Percentiles rank a stretch among this genome's conserved stretches.
Evolutionary conservation across 108 stramenopile species (phyloP).

Genomic region (Nitzschia sp.): DNA sequence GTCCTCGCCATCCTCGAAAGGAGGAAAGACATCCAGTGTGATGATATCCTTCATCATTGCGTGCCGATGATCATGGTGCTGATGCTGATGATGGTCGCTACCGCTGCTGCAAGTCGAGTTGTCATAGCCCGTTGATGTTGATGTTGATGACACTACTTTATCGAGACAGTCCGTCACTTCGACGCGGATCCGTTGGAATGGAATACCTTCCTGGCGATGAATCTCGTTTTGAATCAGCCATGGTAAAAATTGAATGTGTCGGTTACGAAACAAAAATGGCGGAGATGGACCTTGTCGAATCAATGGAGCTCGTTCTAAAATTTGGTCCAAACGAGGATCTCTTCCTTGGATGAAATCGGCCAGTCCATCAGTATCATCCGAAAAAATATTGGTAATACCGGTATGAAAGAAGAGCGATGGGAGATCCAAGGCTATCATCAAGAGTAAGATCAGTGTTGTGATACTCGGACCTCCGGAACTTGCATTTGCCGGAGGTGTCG

Average conservation of each 20-base stretch:
- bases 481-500: too few species aligned
- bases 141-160: too few species aligned
- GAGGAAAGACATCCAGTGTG: constrained; percentile 52
- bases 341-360: constrained; percentile 33
- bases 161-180: constrained; percentile 43
- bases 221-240: constrained; percentile 58
- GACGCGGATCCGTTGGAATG: constrained; percentile 37
- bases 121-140: neutral
- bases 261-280: constrained; percentile 41
- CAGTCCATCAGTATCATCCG: constrained; percentile 14
- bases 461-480: neutral
- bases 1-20: constrained; percentile 27
- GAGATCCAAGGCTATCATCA: neutral
- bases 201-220: constrained; percentile 40
- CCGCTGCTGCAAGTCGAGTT: too few species aligned
- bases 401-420: constrained; percentile 1
- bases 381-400: too few species aligned
- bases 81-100: too few species aligned
- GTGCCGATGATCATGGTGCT: neutral
- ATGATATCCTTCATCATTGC: constrained; percentile 35
- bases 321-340: constrained; percentile 30
- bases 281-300: constrained; percentile 37
- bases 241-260: constrained; percentile 52
- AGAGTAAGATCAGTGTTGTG: neutral
- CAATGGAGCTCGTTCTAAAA: constrained; percentile 30